Percentiles rank a stretch among this genome's conserved stretches.
phyloP scores from a whole-genome alignment of 1,139 yeast species.

The Pichia sp. region DNA sequence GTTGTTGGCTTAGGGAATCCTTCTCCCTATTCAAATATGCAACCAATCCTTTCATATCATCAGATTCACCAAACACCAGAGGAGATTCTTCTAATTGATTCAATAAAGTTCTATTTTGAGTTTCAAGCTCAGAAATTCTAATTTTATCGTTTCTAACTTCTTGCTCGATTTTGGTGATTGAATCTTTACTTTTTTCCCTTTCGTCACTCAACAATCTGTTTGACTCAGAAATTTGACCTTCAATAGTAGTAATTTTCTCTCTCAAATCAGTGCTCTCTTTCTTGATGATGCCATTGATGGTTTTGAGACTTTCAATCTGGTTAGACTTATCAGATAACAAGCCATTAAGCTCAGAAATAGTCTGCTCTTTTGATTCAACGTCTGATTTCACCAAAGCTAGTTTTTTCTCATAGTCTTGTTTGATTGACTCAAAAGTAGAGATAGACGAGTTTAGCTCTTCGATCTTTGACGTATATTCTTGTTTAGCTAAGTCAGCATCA shows the following conservation, averaged over 20 bases:
- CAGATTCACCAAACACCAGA: conserved; percentile 26
- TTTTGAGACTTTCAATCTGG: conserved; percentile 53
- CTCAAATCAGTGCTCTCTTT: conserved; percentile 40
- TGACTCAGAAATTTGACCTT: conserved; percentile 28
- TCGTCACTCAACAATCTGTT: conserved; percentile 33
- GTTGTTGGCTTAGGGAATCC: conserved; percentile 63
- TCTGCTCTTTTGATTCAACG: conserved; percentile 14
- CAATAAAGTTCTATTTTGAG: conserved; percentile 64
- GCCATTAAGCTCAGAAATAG: conserved; percentile 26
- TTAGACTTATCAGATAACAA: conserved; percentile 51
- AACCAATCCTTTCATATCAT: conserved; percentile 53
- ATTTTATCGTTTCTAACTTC: conserved; percentile 45
- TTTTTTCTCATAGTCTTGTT: conserved; percentile 25
- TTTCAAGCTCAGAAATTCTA: conserved; percentile 52
- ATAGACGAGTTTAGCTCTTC: conserved; percentile 27
- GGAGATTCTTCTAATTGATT: conserved; percentile 57
- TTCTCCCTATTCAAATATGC: conserved; percentile 69
- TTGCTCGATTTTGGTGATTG: conserved; percentile 44
- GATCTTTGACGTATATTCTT: conserved; percentile 38
- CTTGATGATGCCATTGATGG: conserved; percentile 42
- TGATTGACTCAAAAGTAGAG: conserved; percentile 24
- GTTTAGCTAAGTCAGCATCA: conserved; percentile 32
- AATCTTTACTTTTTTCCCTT: conserved; percentile 43
- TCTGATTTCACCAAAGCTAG: conserved; percentile 20
- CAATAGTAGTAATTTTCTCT: conserved; percentile 35